Percentiles rank a stretch among this genome's conserved stretches.
These are phyloP conservation scores for Oryza glumipatula DNA, from an alignment of 176 grass and related monocot genomes.

Conservation along the genomic window DNA sequence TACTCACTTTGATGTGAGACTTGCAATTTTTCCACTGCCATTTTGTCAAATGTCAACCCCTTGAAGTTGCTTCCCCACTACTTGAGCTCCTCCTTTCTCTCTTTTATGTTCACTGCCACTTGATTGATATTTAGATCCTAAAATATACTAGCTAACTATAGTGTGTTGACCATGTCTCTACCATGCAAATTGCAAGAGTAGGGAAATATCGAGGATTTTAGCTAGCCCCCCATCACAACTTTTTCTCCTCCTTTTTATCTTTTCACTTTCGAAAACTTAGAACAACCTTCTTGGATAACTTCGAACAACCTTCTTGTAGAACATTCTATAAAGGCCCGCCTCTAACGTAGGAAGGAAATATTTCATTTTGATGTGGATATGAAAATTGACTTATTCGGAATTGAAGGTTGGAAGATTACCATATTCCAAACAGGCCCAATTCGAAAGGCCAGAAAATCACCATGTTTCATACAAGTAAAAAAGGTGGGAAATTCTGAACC, in stretches of 20 bases:
- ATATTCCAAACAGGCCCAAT: too few species aligned
- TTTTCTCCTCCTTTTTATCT: too few species aligned
- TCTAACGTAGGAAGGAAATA: background rate
- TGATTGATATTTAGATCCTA: background rate
- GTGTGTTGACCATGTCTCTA: background rate
- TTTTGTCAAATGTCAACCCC: conserved; percentile 14
- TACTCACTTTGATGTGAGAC: background rate
- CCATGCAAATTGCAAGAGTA: background rate
- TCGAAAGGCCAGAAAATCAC: too few species aligned
- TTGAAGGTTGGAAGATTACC: too few species aligned
- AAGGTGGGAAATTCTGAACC: too few species aligned
- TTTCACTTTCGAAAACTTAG: background rate
- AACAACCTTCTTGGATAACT: background rate
- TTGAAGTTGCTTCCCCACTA: background rate
- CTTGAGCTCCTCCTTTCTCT: background rate
- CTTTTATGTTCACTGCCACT: conserved; percentile 7
- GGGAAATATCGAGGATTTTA: background rate
- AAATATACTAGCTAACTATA: background rate
- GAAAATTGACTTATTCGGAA: background rate
- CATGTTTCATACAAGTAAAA: too few species aligned
- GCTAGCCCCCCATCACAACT: too few species aligned
- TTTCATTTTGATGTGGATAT: background rate
- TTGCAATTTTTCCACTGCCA: background rate
- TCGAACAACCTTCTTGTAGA: too few species aligned
- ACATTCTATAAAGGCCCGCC: too few species aligned